Base-by-base conservation (phyloP, 345 rosid genomes). In the Aquilaria yunnanensis region DNA sequence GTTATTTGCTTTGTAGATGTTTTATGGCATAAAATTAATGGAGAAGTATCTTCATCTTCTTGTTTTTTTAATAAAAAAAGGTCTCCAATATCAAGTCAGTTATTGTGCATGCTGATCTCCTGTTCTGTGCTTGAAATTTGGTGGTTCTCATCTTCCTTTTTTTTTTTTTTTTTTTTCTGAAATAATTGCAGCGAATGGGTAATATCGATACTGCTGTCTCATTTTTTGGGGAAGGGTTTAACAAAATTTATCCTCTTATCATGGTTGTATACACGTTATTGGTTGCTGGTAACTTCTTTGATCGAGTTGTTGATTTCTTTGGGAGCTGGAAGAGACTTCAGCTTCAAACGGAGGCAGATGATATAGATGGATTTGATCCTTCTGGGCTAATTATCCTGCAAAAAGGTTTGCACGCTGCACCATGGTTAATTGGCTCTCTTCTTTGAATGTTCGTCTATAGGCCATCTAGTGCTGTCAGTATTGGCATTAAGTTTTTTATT, bases 291-390 rank as follows among this genome's bases (percentile, higher is more conserved):
- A 91, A 89, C 72, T 95, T 95, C 75, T 95, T 91, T 68, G 84
- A 87, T 67, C 94, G 90, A 43, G 75, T 95, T 57, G 83, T 91
- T 65, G 83, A 72, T 71, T 95, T 89, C 84, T 85, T 95, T 59
- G 99, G 98, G 65, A 87, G 81, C 80, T 95, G 97, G 98, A 95
- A 89, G 83, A 74, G 87, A 77, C 84, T 87, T 72, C 75, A 79
- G 62, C 84, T 89, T 74, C 97, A 83, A 80, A 84, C 90, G 3
- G 98, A 91, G 66, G 84, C 82, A 2, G 96, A 91, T 61, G 96
- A 87, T 69, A 76, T 81, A 68, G 94, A 87, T 64, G 99, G 99
- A 30, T 92, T 91, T 67, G 94, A 91, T 76, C 94, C 97, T 56
- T 95, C 98, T 2, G 99, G 96, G 60, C 32, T 95, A 63, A 87